Base-by-base conservation (phyloP, 306 rosid species). In the Prunus kanzakura region DNA sequence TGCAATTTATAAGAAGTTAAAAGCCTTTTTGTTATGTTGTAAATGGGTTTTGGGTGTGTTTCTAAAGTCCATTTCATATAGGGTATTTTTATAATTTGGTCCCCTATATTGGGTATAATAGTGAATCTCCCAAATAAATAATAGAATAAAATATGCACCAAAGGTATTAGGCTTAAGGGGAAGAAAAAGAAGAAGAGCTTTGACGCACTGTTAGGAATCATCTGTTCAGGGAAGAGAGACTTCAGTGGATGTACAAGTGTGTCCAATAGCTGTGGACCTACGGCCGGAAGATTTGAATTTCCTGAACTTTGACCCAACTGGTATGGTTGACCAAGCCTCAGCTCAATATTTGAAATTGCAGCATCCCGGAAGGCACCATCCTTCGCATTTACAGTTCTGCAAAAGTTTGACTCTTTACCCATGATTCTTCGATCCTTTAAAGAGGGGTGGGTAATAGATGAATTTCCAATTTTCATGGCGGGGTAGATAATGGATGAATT, bases 241-340 rank as follows among this genome's bases (percentile, higher is more conserved):
- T 86, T 88, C 27, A 82, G 75, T 45, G 88, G 86, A 82, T 83
- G 74, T 73, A 46, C 81, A 69, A 51, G 73, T 27, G 86, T 71
- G 72, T 73, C 81, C 78, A 83, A 73, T 55, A 61, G 74, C 20
- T 76, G 87, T 61, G 86, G 80, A 75, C 87, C 89, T 46, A 46
- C 29, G 63, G 83, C 66, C 22, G 90, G 71, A 27, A 64, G 54
- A 81, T 81, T 80, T 77, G 82, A 70, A 74, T 73, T 78, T 82
- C 86, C 84, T 32, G 76, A 76, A 47, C 71, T 46, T 56, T 80
- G 76, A 67, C 81, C 75, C 47, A 77, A 77, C 66, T 83, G 84
- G 71, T 80, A 78, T 64, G 87, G 85, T 75, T 90, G 92, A 74
- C 92, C 96, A 76, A 88, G 92, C 82, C 84, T 84, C 73, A 86